Percentiles rank a stretch among this genome's conserved stretches.
Conservation (phyloP, 2,329 filamentous ascomycete genomes). For the Monosporascus sp. region DNA sequence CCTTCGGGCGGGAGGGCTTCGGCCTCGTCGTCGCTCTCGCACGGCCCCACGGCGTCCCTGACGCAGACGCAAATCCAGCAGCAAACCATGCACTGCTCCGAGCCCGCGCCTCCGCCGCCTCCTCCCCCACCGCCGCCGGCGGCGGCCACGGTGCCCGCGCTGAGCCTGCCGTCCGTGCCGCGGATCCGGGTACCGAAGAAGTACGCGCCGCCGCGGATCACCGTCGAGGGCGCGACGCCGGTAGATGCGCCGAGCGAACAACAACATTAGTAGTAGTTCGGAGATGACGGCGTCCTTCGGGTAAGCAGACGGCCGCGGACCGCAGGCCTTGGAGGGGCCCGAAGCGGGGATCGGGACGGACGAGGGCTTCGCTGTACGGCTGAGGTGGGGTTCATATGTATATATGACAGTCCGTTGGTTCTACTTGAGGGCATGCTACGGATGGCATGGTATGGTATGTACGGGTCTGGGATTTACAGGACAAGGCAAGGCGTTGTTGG, state of each 20-base stretch:
- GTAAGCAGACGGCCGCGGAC: constrained; percentile 5
- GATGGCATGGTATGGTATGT: neutral
- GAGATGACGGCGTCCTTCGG: too few relatives aligned
- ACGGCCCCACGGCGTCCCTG: neutral
- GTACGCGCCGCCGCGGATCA: constrained; percentile 34
- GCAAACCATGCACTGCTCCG: neutral
- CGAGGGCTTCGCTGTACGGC: too few relatives aligned
- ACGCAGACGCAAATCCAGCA: neutral
- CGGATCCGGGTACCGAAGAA: constrained; percentile 36
- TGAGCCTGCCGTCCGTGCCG: constrained; percentile 33
- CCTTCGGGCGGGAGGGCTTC: too few relatives aligned
- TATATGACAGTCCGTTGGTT: neutral
- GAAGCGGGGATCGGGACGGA: too few relatives aligned
- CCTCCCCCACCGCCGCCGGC: constrained; percentile 17
- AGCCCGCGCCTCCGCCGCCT: constrained; percentile 5
- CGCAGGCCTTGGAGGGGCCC: constrained; percentile 1
- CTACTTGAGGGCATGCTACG: neutral
- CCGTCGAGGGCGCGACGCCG: constrained; percentile 24
- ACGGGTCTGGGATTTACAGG: too few relatives aligned
- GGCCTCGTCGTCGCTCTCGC: neutral
- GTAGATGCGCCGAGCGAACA: constrained; percentile 9
- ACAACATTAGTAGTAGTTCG: neutral
- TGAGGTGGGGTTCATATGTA: too few relatives aligned
- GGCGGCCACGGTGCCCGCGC: constrained; percentile 26
- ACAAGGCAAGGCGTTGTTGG: neutral